phyloP scores from a whole-genome alignment of 805 yeast species.

The Saccharomycopsis sp. region DNA sequence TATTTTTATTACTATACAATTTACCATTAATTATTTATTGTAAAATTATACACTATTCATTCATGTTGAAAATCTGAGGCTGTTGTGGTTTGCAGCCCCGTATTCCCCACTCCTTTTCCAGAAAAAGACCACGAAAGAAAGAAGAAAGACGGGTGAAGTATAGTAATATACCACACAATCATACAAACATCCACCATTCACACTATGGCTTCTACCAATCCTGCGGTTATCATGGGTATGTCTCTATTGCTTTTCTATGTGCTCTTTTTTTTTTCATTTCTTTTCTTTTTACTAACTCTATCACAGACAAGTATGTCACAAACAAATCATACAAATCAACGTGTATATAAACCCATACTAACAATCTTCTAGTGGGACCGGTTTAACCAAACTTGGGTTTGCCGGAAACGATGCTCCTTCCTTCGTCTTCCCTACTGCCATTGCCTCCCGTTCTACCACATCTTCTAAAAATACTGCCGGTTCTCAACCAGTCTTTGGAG shows the following conservation, averaged over 20 bases:
- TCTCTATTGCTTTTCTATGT: background rate
- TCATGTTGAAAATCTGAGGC: too few relatives aligned
- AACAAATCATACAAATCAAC: background rate
- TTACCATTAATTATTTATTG: too few relatives aligned
- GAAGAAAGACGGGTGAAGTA: too few relatives aligned
- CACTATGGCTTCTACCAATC: conserved; percentile 16
- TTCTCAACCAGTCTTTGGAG: conserved; percentile 17
- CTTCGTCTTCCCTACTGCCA: conserved; percentile 94
- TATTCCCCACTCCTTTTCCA: too few relatives aligned
- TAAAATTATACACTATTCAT: too few relatives aligned
- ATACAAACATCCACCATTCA: too few relatives aligned
- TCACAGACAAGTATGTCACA: conserved; percentile 7
- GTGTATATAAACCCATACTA: background rate
- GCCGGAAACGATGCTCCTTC: conserved; percentile 99
- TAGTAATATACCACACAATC: too few relatives aligned
- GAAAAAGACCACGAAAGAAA: too few relatives aligned
- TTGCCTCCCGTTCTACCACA: conserved; percentile 37
- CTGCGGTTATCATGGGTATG: conserved; percentile 17
- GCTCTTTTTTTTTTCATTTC: too few relatives aligned
- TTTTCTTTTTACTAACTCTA: too few relatives aligned
- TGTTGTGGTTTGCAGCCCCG: too few relatives aligned
- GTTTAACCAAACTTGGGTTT: conserved; percentile 92
- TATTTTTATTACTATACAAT: too few relatives aligned
- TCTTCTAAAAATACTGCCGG: conserved; percentile 22
- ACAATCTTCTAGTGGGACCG: conserved; percentile 70